phyloP scores from a whole-genome alignment of 345 rosid genomes.

The Excoecaria agallocha region DNA sequence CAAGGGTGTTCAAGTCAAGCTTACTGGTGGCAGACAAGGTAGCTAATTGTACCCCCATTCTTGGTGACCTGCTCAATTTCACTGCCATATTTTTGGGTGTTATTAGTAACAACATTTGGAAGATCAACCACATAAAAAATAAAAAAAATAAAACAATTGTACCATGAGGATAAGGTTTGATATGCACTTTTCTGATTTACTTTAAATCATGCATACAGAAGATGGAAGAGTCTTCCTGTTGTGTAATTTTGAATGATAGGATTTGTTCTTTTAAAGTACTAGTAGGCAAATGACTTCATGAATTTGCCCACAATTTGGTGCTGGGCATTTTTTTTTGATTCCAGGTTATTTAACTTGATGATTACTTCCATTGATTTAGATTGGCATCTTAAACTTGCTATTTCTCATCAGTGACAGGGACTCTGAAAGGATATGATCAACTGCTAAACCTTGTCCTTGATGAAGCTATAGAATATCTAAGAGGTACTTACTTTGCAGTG shows the following conservation, averaged over 20 bases:
- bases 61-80: neutral
- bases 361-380: no score
- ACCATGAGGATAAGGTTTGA: no score
- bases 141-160: no score
- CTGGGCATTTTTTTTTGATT: no score
- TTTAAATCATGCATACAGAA: neutral
- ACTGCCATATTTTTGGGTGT: neutral
- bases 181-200: no score
- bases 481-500: conserved; percentile 47
- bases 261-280: neutral
- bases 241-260: neutral
- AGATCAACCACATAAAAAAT: no score
- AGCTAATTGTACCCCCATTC: neutral
- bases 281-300: no score
- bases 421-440: conserved; percentile 91
- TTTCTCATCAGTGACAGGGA: conserved; percentile 69
- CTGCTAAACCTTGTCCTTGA: conserved; percentile 91
- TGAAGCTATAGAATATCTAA: conserved; percentile 74
- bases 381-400: no score
- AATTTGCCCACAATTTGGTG: no score
- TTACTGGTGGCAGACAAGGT: conserved; percentile 98
- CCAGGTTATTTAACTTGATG: no score
- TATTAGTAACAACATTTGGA: no score
- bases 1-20: conserved; percentile 98
- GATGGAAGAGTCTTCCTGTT: neutral